phyloP scores from a whole-genome alignment of 306 rosid species.

The Ochetophila trinervis region DNA sequence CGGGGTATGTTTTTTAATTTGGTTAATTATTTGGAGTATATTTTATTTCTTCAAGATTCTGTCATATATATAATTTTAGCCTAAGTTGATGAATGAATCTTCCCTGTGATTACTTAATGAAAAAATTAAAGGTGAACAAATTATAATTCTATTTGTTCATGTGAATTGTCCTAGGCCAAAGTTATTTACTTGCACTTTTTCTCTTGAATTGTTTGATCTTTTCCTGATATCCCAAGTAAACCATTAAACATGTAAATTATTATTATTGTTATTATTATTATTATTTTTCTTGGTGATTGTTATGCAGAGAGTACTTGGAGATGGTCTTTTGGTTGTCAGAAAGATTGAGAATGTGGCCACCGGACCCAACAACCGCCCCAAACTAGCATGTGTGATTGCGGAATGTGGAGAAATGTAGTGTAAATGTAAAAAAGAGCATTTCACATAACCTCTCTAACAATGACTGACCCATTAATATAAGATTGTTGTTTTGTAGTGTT shows the following conservation, averaged over 20 bases:
- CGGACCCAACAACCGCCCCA: slow-evolving; percentile 89
- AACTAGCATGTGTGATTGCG: slow-evolving; percentile 70
- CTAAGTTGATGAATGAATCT: too few relatives aligned
- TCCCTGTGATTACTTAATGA: too few relatives aligned
- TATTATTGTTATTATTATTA: too few relatives aligned
- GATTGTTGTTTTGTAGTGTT: too few relatives aligned
- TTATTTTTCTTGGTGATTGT: neutral
- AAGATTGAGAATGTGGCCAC: slow-evolving; percentile 97
- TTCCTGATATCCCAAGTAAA: neutral
- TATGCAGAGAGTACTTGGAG: slow-evolving; percentile 94
- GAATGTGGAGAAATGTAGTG: slow-evolving; percentile 95
- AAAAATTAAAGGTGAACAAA: too few relatives aligned
- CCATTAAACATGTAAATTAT: neutral
- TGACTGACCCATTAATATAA: neutral
- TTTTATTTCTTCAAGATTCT: slow-evolving; percentile 19
- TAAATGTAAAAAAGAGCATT: neutral
- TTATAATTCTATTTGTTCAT: too few relatives aligned
- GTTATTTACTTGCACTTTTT: too few relatives aligned
- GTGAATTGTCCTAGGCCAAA: too few relatives aligned
- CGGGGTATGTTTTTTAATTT: slow-evolving; percentile 75
- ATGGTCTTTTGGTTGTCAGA: slow-evolving; percentile 93
- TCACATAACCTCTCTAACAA: neutral
- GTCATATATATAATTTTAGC: neutral
- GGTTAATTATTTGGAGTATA: too few relatives aligned
- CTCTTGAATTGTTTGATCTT: neutral